Evolutionary conservation across 2,329 filamentous ascomycete species (phyloP).

Genomic region (Ustulina deusta): DNA sequence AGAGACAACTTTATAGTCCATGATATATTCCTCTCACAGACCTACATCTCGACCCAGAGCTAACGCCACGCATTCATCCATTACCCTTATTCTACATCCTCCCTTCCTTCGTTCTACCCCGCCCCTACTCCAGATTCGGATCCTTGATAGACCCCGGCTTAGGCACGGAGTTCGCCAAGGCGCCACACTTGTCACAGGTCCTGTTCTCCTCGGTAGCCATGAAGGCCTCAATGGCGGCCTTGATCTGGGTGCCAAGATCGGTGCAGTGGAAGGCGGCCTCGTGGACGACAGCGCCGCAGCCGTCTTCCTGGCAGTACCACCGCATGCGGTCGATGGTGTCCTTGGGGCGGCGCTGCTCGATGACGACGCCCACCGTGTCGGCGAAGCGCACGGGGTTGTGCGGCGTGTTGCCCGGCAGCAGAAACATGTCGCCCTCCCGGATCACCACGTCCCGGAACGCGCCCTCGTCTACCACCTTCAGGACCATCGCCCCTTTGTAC

Average conservation of each 20-base stretch:
- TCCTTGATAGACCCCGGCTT: slow-evolving; percentile 68
- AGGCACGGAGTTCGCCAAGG: slow-evolving; percentile 78
- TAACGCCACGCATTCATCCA: too few relatives aligned
- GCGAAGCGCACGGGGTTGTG: slow-evolving; percentile 96
- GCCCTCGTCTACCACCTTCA: slow-evolving; percentile 85
- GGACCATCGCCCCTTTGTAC: slow-evolving; percentile 90
- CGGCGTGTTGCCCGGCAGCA: slow-evolving; percentile 92
- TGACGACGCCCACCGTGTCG: slow-evolving; percentile 91
- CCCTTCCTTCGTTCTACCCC: not conserved
- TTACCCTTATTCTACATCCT: not conserved
- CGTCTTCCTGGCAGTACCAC: slow-evolving; percentile 81
- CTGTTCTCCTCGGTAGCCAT: slow-evolving; percentile 72
- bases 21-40: not conserved
- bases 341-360: slow-evolving; percentile 84
- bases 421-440: slow-evolving; percentile 91
- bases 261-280: slow-evolving; percentile 90
- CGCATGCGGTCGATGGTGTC: slow-evolving; percentile 80
- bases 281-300: slow-evolving; percentile 79
- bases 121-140: slow-evolving; percentile 62
- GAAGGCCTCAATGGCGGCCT: slow-evolving; percentile 87
- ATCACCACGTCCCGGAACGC: slow-evolving; percentile 87
- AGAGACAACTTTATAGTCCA: not conserved
- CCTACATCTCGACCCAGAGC: not conserved
- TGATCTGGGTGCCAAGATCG: slow-evolving; percentile 94
- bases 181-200: slow-evolving; percentile 81